phyloP scores from a whole-genome alignment of 176 grass and related monocot genomes.

The Guadua angustifolia region DNA sequence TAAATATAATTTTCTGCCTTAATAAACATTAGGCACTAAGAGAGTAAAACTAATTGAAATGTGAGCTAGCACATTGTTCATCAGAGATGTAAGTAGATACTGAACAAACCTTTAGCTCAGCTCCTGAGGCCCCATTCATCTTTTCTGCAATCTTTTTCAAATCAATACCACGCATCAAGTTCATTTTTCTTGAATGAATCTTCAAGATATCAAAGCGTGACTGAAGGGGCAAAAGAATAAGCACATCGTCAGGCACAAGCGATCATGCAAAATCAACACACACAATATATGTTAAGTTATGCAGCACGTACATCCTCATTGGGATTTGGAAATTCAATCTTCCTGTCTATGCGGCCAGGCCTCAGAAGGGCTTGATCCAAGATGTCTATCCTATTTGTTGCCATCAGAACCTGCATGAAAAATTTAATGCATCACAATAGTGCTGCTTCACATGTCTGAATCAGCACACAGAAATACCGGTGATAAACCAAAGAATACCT shows the following conservation, averaged over 20 bases:
- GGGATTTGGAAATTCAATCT: slow-evolving; percentile 86
- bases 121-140: slow-evolving; percentile 80
- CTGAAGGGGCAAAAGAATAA: slow-evolving; percentile 46
- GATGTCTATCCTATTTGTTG: slow-evolving; percentile 78
- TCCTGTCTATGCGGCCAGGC: slow-evolving; percentile 86
- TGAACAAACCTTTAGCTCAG: slow-evolving; percentile 69
- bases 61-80: too few species aligned
- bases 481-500: slow-evolving; percentile 36
- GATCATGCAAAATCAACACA: too few species aligned
- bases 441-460: too few species aligned
- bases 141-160: slow-evolving; percentile 77
- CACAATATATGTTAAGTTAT: too few species aligned
- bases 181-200: slow-evolving; percentile 98
- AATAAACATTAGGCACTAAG: too few species aligned
- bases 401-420: slow-evolving; percentile 50
- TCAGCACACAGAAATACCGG: too few species aligned
- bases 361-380: slow-evolving; percentile 83
- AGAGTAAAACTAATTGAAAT: too few species aligned
- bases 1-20: too few species aligned
- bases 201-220: slow-evolving; percentile 93
- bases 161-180: slow-evolving; percentile 91
- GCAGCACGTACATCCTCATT: slow-evolving; percentile 60
- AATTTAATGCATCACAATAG: too few species aligned
- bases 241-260: too few species aligned
- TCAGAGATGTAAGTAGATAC: too few species aligned